A percentile compares a stretch with the other conserved stretches of the same genome.
Conservation (phyloP, 75 land plant species). For the Isoetes taiwanensis region DNA sequence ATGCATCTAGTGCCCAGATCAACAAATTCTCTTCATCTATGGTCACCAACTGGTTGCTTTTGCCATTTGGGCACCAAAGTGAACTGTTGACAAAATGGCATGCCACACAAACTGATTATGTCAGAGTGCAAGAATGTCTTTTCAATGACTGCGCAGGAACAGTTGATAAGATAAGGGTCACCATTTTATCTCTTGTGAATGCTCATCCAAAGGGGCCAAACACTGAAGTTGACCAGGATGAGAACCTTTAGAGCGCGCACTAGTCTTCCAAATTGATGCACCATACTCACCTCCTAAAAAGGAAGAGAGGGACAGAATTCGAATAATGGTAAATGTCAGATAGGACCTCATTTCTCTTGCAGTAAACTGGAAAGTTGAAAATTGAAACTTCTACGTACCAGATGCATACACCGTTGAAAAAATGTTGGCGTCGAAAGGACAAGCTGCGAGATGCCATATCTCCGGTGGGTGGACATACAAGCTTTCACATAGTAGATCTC, state of each 20-base stretch:
- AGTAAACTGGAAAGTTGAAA: background rate
- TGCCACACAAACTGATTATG: background rate
- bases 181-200: constrained; percentile 56
- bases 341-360: background rate
- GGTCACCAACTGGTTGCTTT: constrained; percentile 66
- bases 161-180: constrained; percentile 9
- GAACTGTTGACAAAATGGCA: constrained; percentile 33
- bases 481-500: constrained; percentile 81
- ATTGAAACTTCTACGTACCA: constrained; percentile 29
- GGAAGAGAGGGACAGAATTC: background rate
- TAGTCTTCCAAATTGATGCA: constrained; percentile 84
- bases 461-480: constrained; percentile 82
- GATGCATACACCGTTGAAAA: constrained; percentile 79
- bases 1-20: constrained; percentile 72
- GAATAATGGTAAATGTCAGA: background rate
- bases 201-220: constrained; percentile 50
- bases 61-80: constrained; percentile 87
- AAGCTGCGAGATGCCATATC: constrained; percentile 90
- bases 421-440: constrained; percentile 70
- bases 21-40: constrained; percentile 76
- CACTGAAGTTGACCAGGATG: constrained; percentile 53
- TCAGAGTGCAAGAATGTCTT: background rate
- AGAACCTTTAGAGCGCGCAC: constrained; percentile 52
- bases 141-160: background rate
- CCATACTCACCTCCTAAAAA: constrained; percentile 65